Conservation (phyloP, 2,329 filamentous ascomycete genomes). For the Ophiostoma himal-ulmi region DNA sequence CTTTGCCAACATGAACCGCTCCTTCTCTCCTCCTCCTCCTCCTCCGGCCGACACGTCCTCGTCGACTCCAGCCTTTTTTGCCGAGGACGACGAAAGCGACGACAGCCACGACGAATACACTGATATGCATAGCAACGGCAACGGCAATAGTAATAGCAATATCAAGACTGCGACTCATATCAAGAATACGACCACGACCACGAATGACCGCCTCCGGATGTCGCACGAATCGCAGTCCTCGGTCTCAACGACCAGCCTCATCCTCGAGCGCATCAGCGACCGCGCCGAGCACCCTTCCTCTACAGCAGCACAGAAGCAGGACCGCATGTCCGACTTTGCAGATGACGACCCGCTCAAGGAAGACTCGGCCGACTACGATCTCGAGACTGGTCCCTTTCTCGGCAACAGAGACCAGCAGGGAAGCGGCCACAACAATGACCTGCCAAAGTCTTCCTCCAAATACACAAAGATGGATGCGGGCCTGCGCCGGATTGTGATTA, state of each 20-base stretch:
- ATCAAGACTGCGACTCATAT: background rate
- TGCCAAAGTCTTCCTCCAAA: background rate
- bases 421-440: background rate
- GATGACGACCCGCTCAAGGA: constrained; percentile 6
- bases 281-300: constrained; percentile 30
- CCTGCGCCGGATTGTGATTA: constrained; percentile 57
- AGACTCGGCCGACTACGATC: constrained; percentile 33
- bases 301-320: constrained; percentile 6
- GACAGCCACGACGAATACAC: constrained; percentile 5
- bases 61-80: constrained; percentile 19
- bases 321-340: constrained; percentile 5
- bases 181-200: background rate
- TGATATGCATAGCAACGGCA: background rate
- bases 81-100: constrained; percentile 20
- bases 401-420: constrained; percentile 31
- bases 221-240: constrained; percentile 62
- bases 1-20: constrained; percentile 15
- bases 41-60: constrained; percentile 20
- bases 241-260: constrained; percentile 75
- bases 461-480: constrained; percentile 58
- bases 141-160: background rate
- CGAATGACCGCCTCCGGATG: constrained; percentile 29
- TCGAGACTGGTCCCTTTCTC: constrained; percentile 52
- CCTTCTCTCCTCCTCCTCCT: constrained; percentile 16
- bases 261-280: constrained; percentile 71